Evolutionary conservation across 2,329 filamentous ascomycete genomes (phyloP), one percentile per base, ranked within the genome.

Genomic region (Cladosporium velox): DNA sequence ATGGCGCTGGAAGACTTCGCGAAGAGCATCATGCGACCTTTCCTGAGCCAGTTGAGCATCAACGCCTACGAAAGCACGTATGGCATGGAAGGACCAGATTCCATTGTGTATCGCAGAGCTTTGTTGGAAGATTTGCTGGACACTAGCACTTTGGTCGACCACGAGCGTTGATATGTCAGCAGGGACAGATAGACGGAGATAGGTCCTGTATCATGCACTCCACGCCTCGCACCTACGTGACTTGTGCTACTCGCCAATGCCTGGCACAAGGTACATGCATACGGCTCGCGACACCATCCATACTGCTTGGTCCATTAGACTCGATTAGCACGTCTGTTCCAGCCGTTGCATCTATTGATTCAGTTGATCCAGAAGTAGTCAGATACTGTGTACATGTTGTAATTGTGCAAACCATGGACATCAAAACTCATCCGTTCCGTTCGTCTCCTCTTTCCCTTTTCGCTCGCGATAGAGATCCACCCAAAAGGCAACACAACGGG

Each of bases 21-120:
- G 5, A 88, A 88, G 66, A 90, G 90, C 75, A 86, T 97, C 14
- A 79, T 98, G 68, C 85, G 91, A 71, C 94, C 94, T 0, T 98
- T 97, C 79, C 92, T 98, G 75, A 90, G 90, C 15, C 91, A 96
- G 76, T 80, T 99, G 69, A 97, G 93, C 76, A 97, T 99, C 73
- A 91, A 90, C 76, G 90, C 91, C 0, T 99, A 97, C 79, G 95
- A 99, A 81, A 91, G 90, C 68, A 94, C 91, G 65, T 99, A 99
- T 77, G 88, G 90, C 18, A 93, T 97, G 88, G 89, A 88, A 41
- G 78, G 78, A 51, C 79, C 90, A 30, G 92, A 96, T 77, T 76
- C 84, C 72, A 85, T 88, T 61, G 83, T 82, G 11, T 93, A 91
- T 73, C 71, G 72, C 38, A 64, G 70, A 8, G 64, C 66, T 21